phyloP scores from a whole-genome alignment of 345 rosid genomes.

The Eucalyptus polyanthemos region DNA sequence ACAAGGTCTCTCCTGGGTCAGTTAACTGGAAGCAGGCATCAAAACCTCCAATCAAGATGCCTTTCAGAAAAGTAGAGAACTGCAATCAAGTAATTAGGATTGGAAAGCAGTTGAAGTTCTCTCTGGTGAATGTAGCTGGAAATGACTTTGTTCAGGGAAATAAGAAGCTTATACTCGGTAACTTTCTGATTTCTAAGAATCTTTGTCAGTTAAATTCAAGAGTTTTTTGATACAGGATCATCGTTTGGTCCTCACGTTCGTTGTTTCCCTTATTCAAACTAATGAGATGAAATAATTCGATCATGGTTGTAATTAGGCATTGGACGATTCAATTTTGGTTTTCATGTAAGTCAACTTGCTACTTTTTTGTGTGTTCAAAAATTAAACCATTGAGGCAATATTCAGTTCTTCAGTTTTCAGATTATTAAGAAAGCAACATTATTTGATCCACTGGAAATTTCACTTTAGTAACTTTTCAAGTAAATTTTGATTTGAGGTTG shows the following conservation, averaged over 20 bases:
- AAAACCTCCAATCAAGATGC: constrained; percentile 94
- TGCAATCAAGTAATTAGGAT: constrained; percentile 87
- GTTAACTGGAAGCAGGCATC: constrained; percentile 93
- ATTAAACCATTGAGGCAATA: background rate
- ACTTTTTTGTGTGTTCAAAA: background rate
- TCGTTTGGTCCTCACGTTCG: background rate
- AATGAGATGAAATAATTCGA: background rate
- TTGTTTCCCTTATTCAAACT: background rate
- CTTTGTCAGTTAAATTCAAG: background rate
- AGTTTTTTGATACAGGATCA: background rate
- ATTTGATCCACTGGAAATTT: background rate
- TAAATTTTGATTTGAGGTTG: background rate
- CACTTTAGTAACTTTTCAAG: background rate
- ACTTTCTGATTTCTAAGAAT: background rate
- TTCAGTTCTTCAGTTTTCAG: background rate
- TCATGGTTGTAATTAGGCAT: background rate
- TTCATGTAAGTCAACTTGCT: background rate
- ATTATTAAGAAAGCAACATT: background rate
- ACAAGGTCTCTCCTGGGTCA: constrained; percentile 69
- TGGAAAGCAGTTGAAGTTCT: constrained; percentile 65
- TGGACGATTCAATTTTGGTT: background rate
- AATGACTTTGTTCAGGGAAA: constrained; percentile 94
- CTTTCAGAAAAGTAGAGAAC: constrained; percentile 89
- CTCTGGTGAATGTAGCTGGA: constrained; percentile 82
- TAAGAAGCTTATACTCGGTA: constrained; percentile 93